Evolutionary conservation across 2,329 filamentous ascomycete genomes (phyloP), one percentile per base, ranked within the genome.

Genomic region (Amauroascus niger): DNA sequence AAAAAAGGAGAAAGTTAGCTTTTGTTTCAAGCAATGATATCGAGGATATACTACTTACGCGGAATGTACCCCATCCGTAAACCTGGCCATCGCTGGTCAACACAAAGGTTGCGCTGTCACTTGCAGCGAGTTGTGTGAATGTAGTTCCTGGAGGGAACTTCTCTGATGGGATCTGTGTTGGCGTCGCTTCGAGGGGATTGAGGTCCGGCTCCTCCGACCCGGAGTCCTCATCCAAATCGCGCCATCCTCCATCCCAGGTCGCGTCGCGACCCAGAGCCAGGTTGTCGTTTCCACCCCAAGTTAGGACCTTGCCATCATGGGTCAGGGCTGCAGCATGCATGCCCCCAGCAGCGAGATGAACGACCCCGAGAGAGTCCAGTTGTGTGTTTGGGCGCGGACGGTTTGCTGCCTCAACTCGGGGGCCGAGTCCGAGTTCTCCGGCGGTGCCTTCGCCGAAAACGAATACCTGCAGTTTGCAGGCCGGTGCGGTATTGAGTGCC

Each of bases 271-370:
- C 88, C 35, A 94, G 77, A 7, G 88, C 86, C 58, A 86, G 85
- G 64, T 89, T 83, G 64, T 94, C 88, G 65, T 93, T 93, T 61
- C 93, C 87, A 52, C 88, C 88, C 88, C 88, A 94, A 26, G 86
- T 89, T 52, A 88, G 73, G 61, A 94, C 86, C 71, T 83, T 83
- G 74, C 89, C 88, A 68, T 91, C 84, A 60, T 83, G 79, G 48
- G 88, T 91, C 50, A 93, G 72, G 2, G 84, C 87, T 58, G 86
- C 75, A 50, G 78, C 82, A 70, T 94, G 88, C 87, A 94, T 91
- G 54, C 87, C 87, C 57, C 88, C 88, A 56, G 84, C 82, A 49
- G 86, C 82, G 54, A 94, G 70, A 68, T 87, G 82, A 1, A 93
- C 86, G 33, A 93, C 81, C 44, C 82, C 80, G 52, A 83, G 77